These are phyloP conservation scores for Alternaria triticimaculans DNA, from an alignment of 2,329 filamentous ascomycete species.

Conservation along the genomic window DNA sequence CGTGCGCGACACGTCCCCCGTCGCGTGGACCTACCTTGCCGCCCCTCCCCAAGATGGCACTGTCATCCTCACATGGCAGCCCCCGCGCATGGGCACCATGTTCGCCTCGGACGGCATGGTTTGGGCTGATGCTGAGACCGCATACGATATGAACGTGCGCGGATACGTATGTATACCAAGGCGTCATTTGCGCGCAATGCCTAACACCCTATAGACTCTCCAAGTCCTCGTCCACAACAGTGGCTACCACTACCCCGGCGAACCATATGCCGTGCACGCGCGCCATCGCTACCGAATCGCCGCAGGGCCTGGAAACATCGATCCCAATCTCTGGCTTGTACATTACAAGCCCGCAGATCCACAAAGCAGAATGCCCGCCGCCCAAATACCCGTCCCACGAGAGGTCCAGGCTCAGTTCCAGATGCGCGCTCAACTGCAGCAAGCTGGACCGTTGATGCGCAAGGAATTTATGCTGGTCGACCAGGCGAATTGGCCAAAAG, in stretches of 20 bases:
- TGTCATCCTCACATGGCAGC: slow-evolving; percentile 88
- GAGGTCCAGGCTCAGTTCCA: slow-evolving; percentile 67
- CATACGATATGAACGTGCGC: slow-evolving; percentile 74
- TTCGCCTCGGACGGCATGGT: slow-evolving; percentile 93
- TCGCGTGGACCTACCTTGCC: slow-evolving; percentile 93
- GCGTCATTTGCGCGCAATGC: background rate
- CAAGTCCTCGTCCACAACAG: slow-evolving; percentile 85
- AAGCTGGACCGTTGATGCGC: slow-evolving; percentile 76
- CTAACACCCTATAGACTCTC: slow-evolving; percentile 68
- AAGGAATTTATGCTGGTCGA: slow-evolving; percentile 97
- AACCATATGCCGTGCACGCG: slow-evolving; percentile 76
- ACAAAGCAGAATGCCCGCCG: slow-evolving; percentile 73
- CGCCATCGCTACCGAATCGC: slow-evolving; percentile 86
- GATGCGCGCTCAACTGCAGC: slow-evolving; percentile 67
- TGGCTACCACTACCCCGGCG: slow-evolving; percentile 76
- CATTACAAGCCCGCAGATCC: slow-evolving; percentile 84
- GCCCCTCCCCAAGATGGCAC: slow-evolving; percentile 77
- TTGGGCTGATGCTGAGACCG: slow-evolving; percentile 83
- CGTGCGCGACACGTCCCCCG: slow-evolving; percentile 80
- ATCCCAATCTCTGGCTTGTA: slow-evolving; percentile 86
- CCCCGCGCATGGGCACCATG: slow-evolving; percentile 69
- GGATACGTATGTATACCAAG: slow-evolving; percentile 64
- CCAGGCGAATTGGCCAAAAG: slow-evolving; percentile 85
- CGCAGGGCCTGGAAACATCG: slow-evolving; percentile 72
- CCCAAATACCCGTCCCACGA: slow-evolving; percentile 67